A percentile compares a stretch with the other conserved stretches of the same genome.
phyloP scores from a whole-genome alignment of 306 rosid genomes.

The Oxytropis ochrocephala region DNA sequence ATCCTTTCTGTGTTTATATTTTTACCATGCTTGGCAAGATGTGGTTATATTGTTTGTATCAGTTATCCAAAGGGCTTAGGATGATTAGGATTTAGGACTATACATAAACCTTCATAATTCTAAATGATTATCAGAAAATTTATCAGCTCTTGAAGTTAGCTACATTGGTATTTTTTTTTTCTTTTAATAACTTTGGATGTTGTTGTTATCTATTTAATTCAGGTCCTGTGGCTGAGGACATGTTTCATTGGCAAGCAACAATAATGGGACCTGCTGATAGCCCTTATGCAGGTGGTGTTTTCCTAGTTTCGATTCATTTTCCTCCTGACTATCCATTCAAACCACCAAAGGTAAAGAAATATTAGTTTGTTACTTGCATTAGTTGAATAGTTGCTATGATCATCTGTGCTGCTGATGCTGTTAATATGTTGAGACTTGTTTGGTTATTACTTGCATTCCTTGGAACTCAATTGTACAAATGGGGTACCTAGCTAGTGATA shows the following conservation, averaged over 20 bases:
- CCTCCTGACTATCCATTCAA: slow-evolving; percentile 92
- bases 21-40: background rate
- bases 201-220: background rate
- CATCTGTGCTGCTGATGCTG: background rate
- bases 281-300: slow-evolving; percentile 80
- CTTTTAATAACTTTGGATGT: background rate
- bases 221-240: slow-evolving; percentile 96
- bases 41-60: background rate
- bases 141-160: background rate
- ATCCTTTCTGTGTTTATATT: background rate
- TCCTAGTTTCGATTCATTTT: slow-evolving; percentile 74
- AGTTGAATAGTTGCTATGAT: too few relatives aligned
- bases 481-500: background rate
- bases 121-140: background rate
- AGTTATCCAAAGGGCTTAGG: background rate
- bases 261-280: slow-evolving; percentile 89
- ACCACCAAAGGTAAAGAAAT: slow-evolving; percentile 69
- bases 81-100: background rate
- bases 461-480: background rate
- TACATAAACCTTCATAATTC: background rate
- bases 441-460: background rate
- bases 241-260: slow-evolving; percentile 95
- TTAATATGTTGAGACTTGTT: background rate
- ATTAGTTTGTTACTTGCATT: background rate
- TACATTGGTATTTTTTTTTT: background rate